Evolutionary conservation across 2,329 filamentous ascomycete genomes (phyloP), one percentile per base, ranked within the genome.

Genomic region (Cladophialophora chaetospira): DNA sequence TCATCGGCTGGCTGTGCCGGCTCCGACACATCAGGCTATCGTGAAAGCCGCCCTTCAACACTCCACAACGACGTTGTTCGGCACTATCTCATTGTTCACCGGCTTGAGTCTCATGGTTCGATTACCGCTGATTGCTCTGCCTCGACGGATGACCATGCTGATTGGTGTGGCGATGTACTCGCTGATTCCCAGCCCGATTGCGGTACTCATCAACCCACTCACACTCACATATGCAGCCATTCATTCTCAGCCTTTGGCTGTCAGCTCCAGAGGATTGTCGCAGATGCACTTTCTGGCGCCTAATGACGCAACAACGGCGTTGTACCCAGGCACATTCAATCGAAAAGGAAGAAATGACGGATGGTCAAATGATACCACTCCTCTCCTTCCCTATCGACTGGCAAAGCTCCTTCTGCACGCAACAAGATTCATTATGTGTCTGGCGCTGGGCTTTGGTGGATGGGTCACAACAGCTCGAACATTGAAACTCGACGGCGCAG

Each of bases 211-310:
- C 4, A 96, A 97, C 68, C 92, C 94, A 1, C 79, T 99, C 31
- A 91, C 92, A 0, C 81, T 99, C 46, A 97, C 93, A 1, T 97
- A 96, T 70, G 88, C 89, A 4, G 91, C 93, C 1, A 96, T 99
- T 57, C 94, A 97, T 73, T 96, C 91, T 4, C 86, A 95, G 65
- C 87, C 89, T 9, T 80, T 99, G 33, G 80, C 85, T 25, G 81
- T 84, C 55, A 90, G 93, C 3, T 90, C 92, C 0, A 82, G 90
- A 40, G 89, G 88, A 2, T 77, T 97, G 3, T 87, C 86, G 53
- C 87, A 92, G 67, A 88, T 97, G 79, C 83, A 88, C 45, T 91
- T 96, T 70, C 80, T 97, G 47, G 84, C 86, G 2, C 81, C 87
- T 0, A 81, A 85, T 19, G 84, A 86, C 4, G 87, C 89, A 3